A percentile compares a stretch with the other conserved stretches of the same genome.
These are phyloP conservation scores for Austropuccinia psidii DNA, from an alignment of 1,284 basidiomycete species.

Conservation along the genomic window DNA sequence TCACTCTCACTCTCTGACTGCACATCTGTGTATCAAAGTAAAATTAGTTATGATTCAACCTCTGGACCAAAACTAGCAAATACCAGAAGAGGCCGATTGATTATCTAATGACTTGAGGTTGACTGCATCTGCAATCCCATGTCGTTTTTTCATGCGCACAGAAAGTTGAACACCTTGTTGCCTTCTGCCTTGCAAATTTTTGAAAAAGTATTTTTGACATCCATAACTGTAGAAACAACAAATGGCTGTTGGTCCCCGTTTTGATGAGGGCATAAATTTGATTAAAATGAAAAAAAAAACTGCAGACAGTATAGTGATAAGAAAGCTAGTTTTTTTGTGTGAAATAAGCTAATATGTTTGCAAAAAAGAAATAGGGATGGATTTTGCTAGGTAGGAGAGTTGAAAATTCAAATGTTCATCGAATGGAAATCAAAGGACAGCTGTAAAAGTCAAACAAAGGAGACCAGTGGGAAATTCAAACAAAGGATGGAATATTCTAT, in stretches of 20 bases:
- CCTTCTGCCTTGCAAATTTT: neutral
- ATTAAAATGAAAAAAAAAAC: too few species aligned
- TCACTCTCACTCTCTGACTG: neutral
- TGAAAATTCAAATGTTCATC: too few species aligned
- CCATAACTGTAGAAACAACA: conserved; percentile 8
- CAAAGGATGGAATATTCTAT: too few species aligned
- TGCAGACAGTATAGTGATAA: too few species aligned
- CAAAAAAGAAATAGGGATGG: too few species aligned
- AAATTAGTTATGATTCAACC: neutral
- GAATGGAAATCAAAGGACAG: too few species aligned
- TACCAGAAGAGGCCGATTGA: neutral
- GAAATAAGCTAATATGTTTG: too few species aligned
- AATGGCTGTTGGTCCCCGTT: neutral
- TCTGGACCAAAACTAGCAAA: neutral
- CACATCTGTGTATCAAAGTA: neutral
- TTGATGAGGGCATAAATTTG: too few species aligned
- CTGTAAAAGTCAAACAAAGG: too few species aligned
- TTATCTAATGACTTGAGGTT: neutral
- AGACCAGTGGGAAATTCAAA: too few species aligned
- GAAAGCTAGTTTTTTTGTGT: too few species aligned
- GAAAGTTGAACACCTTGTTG: conserved; percentile 4
- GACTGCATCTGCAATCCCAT: neutral
- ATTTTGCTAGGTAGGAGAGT: too few species aligned
- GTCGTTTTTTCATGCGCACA: neutral
- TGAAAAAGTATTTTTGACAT: neutral